These are phyloP conservation scores for Remersonia thermophila DNA, from an alignment of 2,329 filamentous ascomycete genomes.

Conservation along the genomic window DNA sequence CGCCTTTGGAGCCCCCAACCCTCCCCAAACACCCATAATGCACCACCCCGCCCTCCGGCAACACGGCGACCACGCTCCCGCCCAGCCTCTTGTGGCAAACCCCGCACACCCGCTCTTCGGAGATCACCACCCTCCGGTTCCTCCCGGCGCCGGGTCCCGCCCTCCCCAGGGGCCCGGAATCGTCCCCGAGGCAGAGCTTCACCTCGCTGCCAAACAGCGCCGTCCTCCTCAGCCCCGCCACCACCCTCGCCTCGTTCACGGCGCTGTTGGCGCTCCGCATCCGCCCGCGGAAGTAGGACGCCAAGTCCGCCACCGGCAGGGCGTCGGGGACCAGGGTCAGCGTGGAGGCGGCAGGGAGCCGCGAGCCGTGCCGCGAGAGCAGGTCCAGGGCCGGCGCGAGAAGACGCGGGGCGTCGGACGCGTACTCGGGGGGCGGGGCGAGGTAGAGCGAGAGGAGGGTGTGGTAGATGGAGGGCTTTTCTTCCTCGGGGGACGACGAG, in stretches of 20 bases:
- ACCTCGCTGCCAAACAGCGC: constrained; percentile 69
- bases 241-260: constrained; percentile 68
- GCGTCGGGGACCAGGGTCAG: constrained; percentile 72
- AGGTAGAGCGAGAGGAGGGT: constrained; percentile 84
- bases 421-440: constrained; percentile 59
- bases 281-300: constrained; percentile 82
- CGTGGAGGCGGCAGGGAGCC: constrained; percentile 77
- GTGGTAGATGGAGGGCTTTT: constrained; percentile 75
- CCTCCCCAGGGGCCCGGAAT: too few species aligned
- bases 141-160: constrained; percentile 32
- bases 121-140: constrained; percentile 61
- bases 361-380: constrained; percentile 83
- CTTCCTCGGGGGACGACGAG: constrained; percentile 28
- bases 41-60: constrained; percentile 71
- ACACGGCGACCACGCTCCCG: constrained; percentile 78
- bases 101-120: constrained; percentile 78
- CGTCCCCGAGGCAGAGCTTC: constrained; percentile 60
- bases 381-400: constrained; percentile 72
- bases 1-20: constrained; percentile 22
- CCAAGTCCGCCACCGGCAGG: constrained; percentile 66
- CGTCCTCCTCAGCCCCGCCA: constrained; percentile 63
- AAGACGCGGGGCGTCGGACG: constrained; percentile 37
- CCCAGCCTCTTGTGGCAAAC: constrained; percentile 91
- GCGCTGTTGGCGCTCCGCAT: constrained; percentile 77
- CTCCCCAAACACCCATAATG: constrained; percentile 65